Percentiles rank a stretch among this genome's conserved stretches.
Evolutionary conservation across 2,329 filamentous ascomycete species (phyloP).

Genomic region (Ascochyta viciae-villosae): DNA sequence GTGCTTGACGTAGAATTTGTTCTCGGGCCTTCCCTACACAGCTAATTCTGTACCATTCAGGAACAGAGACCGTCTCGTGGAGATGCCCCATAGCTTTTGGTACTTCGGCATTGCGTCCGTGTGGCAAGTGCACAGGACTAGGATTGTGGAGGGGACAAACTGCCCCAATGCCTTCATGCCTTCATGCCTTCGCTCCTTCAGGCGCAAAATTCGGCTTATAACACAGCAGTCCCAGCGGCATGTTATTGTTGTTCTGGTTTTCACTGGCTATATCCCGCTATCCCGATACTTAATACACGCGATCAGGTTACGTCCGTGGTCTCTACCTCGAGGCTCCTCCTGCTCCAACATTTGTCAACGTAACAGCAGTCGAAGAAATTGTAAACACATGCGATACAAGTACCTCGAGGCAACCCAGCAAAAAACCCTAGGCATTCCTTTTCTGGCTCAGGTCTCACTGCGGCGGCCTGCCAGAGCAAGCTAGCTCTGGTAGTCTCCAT

Average conservation of each 20-base stretch:
- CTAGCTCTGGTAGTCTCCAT: slow-evolving; percentile 60
- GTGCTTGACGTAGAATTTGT: slow-evolving; percentile 54
- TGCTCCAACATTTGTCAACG: slow-evolving; percentile 53
- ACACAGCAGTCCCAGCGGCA: slow-evolving; percentile 46
- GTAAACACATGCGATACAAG: slow-evolving; percentile 53
- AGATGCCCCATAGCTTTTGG: slow-evolving; percentile 46
- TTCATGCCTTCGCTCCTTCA: slow-evolving; percentile 49
- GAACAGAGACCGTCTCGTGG: slow-evolving; percentile 54
- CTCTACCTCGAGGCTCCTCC: slow-evolving; percentile 41
- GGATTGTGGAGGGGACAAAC: slow-evolving; percentile 46
- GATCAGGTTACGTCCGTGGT: slow-evolving; percentile 43
- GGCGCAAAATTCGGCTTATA: slow-evolving; percentile 49
- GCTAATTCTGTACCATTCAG: slow-evolving; percentile 51
- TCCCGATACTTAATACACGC: slow-evolving; percentile 49
- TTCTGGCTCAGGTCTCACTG: slow-evolving; percentile 53
- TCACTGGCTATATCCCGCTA: slow-evolving; percentile 46
- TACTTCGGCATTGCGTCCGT: slow-evolving; percentile 52
- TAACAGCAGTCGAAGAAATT: slow-evolving; percentile 49
- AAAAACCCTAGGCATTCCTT: slow-evolving; percentile 48
- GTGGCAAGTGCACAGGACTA: slow-evolving; percentile 53
- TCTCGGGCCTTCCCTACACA: slow-evolving; percentile 52
- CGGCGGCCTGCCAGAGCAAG: slow-evolving; percentile 58
- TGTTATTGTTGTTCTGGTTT: slow-evolving; percentile 20
- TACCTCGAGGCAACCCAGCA: slow-evolving; percentile 41
- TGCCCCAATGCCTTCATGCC: slow-evolving; percentile 51